A percentile compares a stretch with the other conserved stretches of the same genome.
Evolutionary conservation across 495 filamentous ascomycete genomes (phyloP).

Genomic region (Talaromyces borbonicus): DNA sequence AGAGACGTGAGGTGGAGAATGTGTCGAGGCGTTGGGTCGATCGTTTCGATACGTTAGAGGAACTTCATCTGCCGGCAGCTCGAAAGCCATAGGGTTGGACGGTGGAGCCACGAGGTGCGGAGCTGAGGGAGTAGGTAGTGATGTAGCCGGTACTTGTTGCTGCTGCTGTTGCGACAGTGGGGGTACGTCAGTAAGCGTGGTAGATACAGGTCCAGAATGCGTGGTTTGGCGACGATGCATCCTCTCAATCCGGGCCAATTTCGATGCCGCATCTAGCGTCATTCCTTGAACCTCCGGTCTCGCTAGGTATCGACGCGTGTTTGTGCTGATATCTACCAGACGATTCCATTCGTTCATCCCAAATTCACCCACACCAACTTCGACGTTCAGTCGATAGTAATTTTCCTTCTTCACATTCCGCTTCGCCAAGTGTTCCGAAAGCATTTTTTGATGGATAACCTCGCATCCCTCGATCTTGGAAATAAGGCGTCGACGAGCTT

Average conservation of each 20-base stretch:
- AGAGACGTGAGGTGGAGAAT: constrained; percentile 22
- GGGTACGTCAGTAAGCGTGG: no score
- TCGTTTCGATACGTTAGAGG: constrained; percentile 23
- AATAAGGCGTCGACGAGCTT: constrained; percentile 74
- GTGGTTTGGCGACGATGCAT: constrained; percentile 42
- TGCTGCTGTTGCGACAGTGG: constrained; percentile 8
- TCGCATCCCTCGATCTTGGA: constrained; percentile 93
- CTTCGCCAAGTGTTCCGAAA: constrained; percentile 61
- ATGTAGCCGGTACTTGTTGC: constrained; percentile 17
- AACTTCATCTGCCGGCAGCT: constrained; percentile 53
- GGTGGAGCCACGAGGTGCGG: constrained; percentile 27
- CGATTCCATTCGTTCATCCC: constrained; percentile 98
- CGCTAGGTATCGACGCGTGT: constrained; percentile 73
- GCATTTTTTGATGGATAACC: constrained; percentile 76
- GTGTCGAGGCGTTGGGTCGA: constrained; percentile 12
- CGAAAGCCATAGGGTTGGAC: constrained; percentile 44
- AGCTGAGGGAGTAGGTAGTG: constrained; percentile 12
- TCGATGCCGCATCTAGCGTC: constrained; percentile 66
- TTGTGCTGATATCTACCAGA: constrained; percentile 84
- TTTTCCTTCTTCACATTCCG: constrained; percentile 77
- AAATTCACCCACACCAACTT: constrained; percentile 94
- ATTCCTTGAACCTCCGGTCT: constrained; percentile 63
- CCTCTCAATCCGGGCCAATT: constrained; percentile 73
- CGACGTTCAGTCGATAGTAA: constrained; percentile 96
- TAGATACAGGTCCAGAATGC: constrained; percentile 26